Evolutionary conservation across 805 yeast species (phyloP), one percentile per base, ranked within the genome.

Genomic region (Yarrowia alimentaria): DNA sequence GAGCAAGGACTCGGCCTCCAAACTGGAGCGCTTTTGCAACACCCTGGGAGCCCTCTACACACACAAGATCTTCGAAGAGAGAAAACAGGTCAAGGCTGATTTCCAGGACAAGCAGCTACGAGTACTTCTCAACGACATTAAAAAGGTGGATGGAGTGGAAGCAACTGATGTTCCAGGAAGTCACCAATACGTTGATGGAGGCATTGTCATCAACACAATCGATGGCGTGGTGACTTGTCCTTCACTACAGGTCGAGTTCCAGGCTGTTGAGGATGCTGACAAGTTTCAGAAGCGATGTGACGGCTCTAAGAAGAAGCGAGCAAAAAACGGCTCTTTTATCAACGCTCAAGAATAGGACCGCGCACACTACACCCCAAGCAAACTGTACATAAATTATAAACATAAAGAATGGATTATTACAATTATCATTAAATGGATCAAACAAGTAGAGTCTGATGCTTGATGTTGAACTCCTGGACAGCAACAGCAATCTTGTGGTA

Each of bases 401-500:
- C 28, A 12, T 13, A 25, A 26, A 12, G 9, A 32, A 48, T n/a
- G 25, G 22, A n/a, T n/a, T n/a, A n/a, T n/a, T n/a, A n/a, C n/a
- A n/a, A n/a, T n/a, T n/a, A n/a, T n/a, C n/a, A n/a, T n/a, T n/a
- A n/a, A n/a, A n/a, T n/a, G n/a, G n/a, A n/a, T n/a, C n/a, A n/a
- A n/a, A n/a, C n/a, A n/a, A 55, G 38, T 16, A 62, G 34, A 12
- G 64, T 59, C 48, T 62, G 63, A 37, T 60, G 55, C 52, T 55
- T 55, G 18, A 60, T 58, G 51, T 90, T 91, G 68, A 74, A 89
- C 60, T 83, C 86, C 17, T 74, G 77, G 13, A 88, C 98, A 1
- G 96, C 96, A 54, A 83, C 68, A 3, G 81, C 83, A 58, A 93
- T 85, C 61, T 77, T 77, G 56, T 71, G 75, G 71, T 88, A 89